A percentile compares a stretch with the other conserved stretches of the same genome.
phyloP scores from a whole-genome alignment of 768 basidiomycete species.

The Podaxis sp. region DNA sequence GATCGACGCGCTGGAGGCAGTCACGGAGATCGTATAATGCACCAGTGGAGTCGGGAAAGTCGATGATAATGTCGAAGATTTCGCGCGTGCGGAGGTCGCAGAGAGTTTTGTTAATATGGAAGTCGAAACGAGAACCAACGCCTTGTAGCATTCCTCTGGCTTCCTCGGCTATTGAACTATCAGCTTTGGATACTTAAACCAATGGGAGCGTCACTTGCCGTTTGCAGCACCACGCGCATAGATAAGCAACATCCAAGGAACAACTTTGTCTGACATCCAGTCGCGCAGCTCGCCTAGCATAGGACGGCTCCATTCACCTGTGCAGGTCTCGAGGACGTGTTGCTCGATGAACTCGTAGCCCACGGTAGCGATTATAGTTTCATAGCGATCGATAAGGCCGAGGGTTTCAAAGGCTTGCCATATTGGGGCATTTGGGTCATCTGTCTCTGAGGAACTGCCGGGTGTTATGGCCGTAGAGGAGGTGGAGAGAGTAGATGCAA shows the following conservation, averaged over 20 bases:
- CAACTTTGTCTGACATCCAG: slow-evolving; percentile 81
- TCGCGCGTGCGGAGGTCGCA: slow-evolving; percentile 82
- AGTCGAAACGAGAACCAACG: slow-evolving; percentile 83
- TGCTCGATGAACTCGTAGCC: slow-evolving; percentile 85
- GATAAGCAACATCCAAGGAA: slow-evolving; percentile 82
- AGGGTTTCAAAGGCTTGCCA: slow-evolving; percentile 68
- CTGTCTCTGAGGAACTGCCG: background rate
- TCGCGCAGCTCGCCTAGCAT: slow-evolving; percentile 58
- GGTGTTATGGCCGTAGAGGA: background rate
- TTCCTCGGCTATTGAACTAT: slow-evolving; percentile 55
- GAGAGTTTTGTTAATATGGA: slow-evolving; percentile 88
- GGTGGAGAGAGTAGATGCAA: slow-evolving; percentile 46
- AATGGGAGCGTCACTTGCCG: slow-evolving; percentile 33
- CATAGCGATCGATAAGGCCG: slow-evolving; percentile 79
- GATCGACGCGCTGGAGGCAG: slow-evolving; percentile 78
- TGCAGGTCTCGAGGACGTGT: slow-evolving; percentile 64
- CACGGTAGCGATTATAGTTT: slow-evolving; percentile 77
- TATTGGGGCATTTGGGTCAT: slow-evolving; percentile 23
- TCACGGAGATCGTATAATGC: slow-evolving; percentile 90
- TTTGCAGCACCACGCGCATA: slow-evolving; percentile 67
- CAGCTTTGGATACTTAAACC: slow-evolving; percentile 12
- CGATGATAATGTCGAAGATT: slow-evolving; percentile 95
- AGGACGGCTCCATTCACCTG: slow-evolving; percentile 66
- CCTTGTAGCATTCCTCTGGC: slow-evolving; percentile 70
- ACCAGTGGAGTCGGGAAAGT: slow-evolving; percentile 83